Percentiles rank a stretch among this genome's conserved stretches.
Conservation (phyloP, 1,139 yeast species). For the Blastobotrys persicus region DNA sequence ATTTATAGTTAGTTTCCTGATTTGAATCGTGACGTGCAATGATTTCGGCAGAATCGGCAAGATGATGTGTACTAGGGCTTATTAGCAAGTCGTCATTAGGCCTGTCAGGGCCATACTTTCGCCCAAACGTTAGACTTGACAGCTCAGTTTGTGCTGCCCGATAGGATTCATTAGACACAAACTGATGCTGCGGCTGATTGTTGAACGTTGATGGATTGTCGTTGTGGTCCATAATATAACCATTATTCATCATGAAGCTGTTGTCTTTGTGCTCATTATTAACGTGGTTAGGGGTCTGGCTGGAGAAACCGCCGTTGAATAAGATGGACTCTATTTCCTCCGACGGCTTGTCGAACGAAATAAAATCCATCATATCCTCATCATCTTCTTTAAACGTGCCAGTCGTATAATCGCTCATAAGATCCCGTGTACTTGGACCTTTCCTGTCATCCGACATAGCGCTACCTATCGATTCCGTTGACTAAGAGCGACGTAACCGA, state of each 20-base stretch:
- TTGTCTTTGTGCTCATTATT: not conserved
- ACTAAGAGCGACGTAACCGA: no score
- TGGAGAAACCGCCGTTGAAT: not conserved
- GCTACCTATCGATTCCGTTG: conserved; percentile 2
- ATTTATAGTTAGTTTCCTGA: conserved; percentile 42
- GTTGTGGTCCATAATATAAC: not conserved
- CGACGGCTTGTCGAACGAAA: conserved; percentile 9
- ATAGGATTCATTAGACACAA: conserved; percentile 13
- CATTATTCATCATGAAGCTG: not conserved
- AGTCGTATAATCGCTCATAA: not conserved
- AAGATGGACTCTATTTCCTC: not conserved
- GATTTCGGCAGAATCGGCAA: conserved; percentile 10
- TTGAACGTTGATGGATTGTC: not conserved
- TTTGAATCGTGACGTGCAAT: conserved; percentile 3
- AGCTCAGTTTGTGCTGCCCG: conserved; percentile 24
- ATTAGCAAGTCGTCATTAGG: conserved; percentile 3
- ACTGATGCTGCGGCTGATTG: conserved; percentile 5
- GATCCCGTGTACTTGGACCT: not conserved
- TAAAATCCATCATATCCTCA: conserved; percentile 19
- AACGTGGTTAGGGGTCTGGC: not conserved
- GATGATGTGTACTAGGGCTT: not conserved
- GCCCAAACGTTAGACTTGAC: conserved; percentile 24
- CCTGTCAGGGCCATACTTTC: conserved; percentile 10
- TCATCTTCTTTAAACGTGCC: conserved; percentile 12
- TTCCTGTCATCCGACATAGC: not conserved